Evolutionary conservation across 2,329 filamentous ascomycete genomes (phyloP).

Genomic region (Fusarium sp.): DNA sequence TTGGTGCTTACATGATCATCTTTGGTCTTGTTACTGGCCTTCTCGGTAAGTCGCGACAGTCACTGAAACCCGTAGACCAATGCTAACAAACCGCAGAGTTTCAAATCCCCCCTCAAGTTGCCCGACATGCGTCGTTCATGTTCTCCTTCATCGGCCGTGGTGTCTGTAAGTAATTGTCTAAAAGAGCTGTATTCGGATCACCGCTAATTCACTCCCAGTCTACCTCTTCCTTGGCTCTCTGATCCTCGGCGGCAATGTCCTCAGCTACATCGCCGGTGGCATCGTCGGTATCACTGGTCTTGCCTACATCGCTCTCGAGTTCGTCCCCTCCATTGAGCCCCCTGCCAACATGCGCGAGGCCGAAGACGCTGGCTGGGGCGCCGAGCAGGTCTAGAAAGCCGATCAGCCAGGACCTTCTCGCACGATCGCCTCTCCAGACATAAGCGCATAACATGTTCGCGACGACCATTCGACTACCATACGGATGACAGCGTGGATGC

Average conservation of each 20-base stretch:
- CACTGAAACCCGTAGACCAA: not conserved
- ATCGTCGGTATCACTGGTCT: conserved; percentile 83
- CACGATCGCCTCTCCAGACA: conserved; percentile 6
- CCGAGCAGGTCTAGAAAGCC: conserved; percentile 74
- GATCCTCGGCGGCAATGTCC: conserved; percentile 74
- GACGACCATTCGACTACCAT: conserved; percentile 5
- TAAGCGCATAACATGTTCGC: conserved; percentile 16
- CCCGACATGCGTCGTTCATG: conserved; percentile 95
- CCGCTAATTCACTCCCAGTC: conserved; percentile 65
- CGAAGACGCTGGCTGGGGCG: conserved; percentile 76
- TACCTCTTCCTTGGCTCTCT: conserved; percentile 96
- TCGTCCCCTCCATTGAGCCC: conserved; percentile 81
- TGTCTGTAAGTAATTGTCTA: conserved; percentile 74
- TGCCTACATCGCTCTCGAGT: conserved; percentile 80
- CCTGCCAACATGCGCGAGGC: conserved; percentile 85
- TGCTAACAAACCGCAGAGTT: conserved; percentile 71
- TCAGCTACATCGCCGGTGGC: conserved; percentile 80
- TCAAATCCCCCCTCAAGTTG: conserved; percentile 91
- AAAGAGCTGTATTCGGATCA: accelerated
- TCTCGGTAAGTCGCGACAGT: conserved; percentile 60
- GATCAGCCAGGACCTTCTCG: not conserved
- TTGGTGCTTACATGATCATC: conserved; percentile 88
- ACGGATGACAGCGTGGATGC: conserved; percentile 17
- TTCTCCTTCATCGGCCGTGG: conserved; percentile 98
- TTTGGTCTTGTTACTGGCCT: conserved; percentile 84